Evolutionary conservation across 768 basidiomycete genomes (phyloP), one percentile per base, ranked within the genome.

Genomic region (Rhodotorula paludigena): DNA sequence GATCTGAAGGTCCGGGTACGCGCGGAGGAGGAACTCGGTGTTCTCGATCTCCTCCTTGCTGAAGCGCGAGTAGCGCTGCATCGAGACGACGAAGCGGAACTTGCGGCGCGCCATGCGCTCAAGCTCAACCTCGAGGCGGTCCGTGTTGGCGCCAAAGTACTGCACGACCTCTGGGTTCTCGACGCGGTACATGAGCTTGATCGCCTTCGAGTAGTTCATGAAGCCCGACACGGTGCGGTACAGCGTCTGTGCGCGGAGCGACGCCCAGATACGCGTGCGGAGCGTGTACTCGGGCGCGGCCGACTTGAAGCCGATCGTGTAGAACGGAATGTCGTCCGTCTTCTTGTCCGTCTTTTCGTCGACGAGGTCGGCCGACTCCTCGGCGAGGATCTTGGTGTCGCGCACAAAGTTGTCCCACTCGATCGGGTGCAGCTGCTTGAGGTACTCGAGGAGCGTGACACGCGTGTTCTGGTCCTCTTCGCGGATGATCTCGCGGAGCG

Each of bases 351-450:
- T 78, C 45, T 76, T 77, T 80, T 99, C 93, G 77, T 83, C 88
- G 33, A 61, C 54, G 72, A 78, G 64, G 30, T 81, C 86, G 39
- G 87, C 85, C 5, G 90, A 90, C 77, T 99, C 96, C 78, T 97
- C 92, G 1, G 96, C 93, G 44, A 99, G 84, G 73, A 99, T 99
- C 83, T 92, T 98, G 76, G 96, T 99, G 78, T 99, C 96, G 82
- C 92, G 92, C 74, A 99, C 96, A 71, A 99, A 98, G 79, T 99
- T 98, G 80, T 94, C 91, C 96, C 96, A 99, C 78, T 99, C 96
- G 74, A 98, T 82, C 8, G 92, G 89, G 77, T 99, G 96, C 45
- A 99, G 85, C 77, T 98, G 96, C 80, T 99, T 99, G 74, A 99
- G 83, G 81, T 98, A 99, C 79, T 97, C 96, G 48, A 99, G 82